Evolutionary conservation across 164 flowering plant genomes (phyloP), one percentile per base, ranked within the genome.

Genomic region (Aristolochia fimbriata): DNA sequence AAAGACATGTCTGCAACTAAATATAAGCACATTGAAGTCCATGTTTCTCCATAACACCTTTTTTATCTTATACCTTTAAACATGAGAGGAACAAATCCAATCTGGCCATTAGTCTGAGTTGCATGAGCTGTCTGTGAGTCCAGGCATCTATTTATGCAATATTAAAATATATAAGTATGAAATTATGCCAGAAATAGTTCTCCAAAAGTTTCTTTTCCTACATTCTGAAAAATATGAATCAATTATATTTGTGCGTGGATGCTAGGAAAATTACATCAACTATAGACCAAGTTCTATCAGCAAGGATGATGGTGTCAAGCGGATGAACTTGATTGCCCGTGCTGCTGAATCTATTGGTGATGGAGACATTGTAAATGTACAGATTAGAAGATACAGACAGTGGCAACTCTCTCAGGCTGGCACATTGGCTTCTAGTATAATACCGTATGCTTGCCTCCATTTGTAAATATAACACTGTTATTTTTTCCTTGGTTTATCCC

Each of bases 281-380:
- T 94, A 85, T 68, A 77, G 82, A 67, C 97, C 99, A 51, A 88
- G 79, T 74, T 71, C 77, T 47, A 75, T 60, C 62, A 82, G 86
- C 12, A 88, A 81, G 70, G 96, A 94, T 76, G 95, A 90, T 70
- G 98, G 89, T 49, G 25, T 85, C 27, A 85, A 84, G 72, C 77
- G 96, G 33, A 77, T 94, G 92, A 80, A 62, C 63, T 70, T 83
- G 66, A 67, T 91, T 73, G 99, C 97, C 45, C 95, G 84, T 62
- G 89, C 99, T 70, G 96, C 99, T 16, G 99, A 94, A 63, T 94
- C 97, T 62, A 91, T 94, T 65, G 91, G 78, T 31, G 83, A 84
- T 78, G 97, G 96, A 23, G 99, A 94, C 71, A 86, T 94, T 63
- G 57, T 88, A 54, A 91, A 88, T 81, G 96, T 86, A 60, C 97